Conservation (phyloP, 164 flowering plant species). For the Paratinospora sagittata region DNA sequence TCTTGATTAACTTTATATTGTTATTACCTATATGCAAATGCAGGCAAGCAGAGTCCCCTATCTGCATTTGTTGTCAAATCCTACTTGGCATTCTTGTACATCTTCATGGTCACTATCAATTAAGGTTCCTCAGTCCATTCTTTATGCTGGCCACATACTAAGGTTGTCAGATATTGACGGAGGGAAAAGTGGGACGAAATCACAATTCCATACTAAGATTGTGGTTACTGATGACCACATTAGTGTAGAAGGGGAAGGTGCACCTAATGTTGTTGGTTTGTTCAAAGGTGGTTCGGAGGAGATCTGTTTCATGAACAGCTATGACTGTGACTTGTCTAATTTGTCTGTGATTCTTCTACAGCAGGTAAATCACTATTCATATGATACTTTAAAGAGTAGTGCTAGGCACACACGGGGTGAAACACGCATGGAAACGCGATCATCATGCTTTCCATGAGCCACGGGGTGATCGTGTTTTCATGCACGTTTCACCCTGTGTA, state of each 20-base stretch:
- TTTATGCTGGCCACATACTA: slow-evolving; percentile 33
- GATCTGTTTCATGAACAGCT: slow-evolving; percentile 44
- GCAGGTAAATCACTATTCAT: slow-evolving; percentile 50
- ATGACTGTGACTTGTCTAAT: slow-evolving; percentile 71
- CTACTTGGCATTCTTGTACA: slow-evolving; percentile 90
- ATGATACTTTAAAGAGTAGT: neutral
- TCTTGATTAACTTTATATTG: neutral
- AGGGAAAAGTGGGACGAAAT: slow-evolving; percentile 29
- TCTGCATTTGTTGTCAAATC: slow-evolving; percentile 69
- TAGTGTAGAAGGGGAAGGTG: slow-evolving; percentile 78
- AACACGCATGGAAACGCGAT: no score
- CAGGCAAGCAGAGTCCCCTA: slow-evolving; percentile 62
- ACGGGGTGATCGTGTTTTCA: no score
- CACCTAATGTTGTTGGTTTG: slow-evolving; percentile 75
- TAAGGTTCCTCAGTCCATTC: slow-evolving; percentile 65
- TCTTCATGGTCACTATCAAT: slow-evolving; percentile 86
- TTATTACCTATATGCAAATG: slow-evolving; percentile 2
- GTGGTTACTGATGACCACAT: slow-evolving; percentile 81
- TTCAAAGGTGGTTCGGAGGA: slow-evolving; percentile 54
- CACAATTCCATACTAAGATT: slow-evolving; percentile 69
- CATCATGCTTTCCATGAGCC: no score
- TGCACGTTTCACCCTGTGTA: no score
- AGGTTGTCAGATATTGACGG: slow-evolving; percentile 24
- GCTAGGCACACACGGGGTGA: no score
- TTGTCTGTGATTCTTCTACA: slow-evolving; percentile 72